A percentile compares a stretch with the other conserved stretches of the same genome.
Conservation (phyloP, 2,329 filamentous ascomycete genomes). For the Proliferodiscus dingleyae region DNA sequence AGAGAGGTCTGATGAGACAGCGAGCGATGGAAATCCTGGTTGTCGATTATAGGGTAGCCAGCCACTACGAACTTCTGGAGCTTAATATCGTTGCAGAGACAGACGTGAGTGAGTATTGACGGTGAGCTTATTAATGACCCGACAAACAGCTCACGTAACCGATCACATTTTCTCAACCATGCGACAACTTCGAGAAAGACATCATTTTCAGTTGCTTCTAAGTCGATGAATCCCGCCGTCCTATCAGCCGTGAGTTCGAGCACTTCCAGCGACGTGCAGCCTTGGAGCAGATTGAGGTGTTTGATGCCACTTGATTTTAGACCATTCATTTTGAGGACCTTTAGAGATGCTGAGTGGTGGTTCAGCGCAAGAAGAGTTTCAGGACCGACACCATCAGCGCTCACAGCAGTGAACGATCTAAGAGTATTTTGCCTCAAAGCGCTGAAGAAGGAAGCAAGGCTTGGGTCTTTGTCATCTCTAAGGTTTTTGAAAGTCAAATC, state of each 20-base stretch:
- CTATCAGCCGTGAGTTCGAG: slow-evolving; percentile 42
- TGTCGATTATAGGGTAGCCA: slow-evolving; percentile 43
- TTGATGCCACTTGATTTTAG: slow-evolving; percentile 44
- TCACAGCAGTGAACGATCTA: slow-evolving; percentile 53
- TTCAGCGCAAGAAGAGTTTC: slow-evolving; percentile 50
- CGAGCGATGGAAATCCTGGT: slow-evolving; percentile 47
- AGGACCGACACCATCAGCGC: slow-evolving; percentile 47
- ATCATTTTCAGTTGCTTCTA: slow-evolving; percentile 48
- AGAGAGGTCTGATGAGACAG: slow-evolving; percentile 46
- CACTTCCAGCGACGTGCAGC: slow-evolving; percentile 43
- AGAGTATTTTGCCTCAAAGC: slow-evolving; percentile 53
- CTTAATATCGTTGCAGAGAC: slow-evolving; percentile 40
- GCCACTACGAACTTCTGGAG: slow-evolving; percentile 46
- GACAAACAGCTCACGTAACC: slow-evolving; percentile 46
- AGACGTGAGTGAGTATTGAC: slow-evolving; percentile 46
- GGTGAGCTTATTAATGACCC: slow-evolving; percentile 47
- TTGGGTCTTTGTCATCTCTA: slow-evolving; percentile 39
- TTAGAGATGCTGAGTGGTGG: slow-evolving; percentile 50
- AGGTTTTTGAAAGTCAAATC: slow-evolving; percentile 51
- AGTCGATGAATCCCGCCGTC: slow-evolving; percentile 37
- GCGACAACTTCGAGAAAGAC: slow-evolving; percentile 45
- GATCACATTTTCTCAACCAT: slow-evolving; percentile 51
- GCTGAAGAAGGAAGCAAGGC: slow-evolving; percentile 54
- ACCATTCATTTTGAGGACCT: slow-evolving; percentile 44
- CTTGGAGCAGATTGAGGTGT: slow-evolving; percentile 43